phyloP scores from a whole-genome alignment of 1,284 basidiomycete species.

The Peniophora sp. region DNA sequence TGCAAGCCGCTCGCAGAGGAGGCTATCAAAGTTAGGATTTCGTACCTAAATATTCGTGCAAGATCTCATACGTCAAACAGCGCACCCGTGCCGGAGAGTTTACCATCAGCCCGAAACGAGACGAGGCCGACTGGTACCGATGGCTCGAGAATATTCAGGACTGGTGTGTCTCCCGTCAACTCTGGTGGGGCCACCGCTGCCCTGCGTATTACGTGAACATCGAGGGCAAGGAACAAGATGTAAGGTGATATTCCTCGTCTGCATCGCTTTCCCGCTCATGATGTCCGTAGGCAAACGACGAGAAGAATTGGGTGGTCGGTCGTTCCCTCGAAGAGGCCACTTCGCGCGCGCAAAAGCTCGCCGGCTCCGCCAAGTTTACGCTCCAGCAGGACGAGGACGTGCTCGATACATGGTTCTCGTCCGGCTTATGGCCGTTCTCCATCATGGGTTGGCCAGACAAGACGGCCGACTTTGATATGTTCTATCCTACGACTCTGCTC shows the following conservation, averaged over 20 bases:
- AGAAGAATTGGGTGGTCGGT: conserved; percentile 89
- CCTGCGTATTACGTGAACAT: conserved; percentile 93
- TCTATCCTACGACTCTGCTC: conserved; percentile 86
- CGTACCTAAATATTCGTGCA: neutral
- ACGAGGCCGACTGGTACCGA: conserved; percentile 92
- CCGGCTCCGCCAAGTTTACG: conserved; percentile 64
- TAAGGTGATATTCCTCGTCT: conserved; percentile 25
- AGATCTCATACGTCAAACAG: conserved; percentile 27
- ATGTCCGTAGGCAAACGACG: conserved; percentile 50
- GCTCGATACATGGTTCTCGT: conserved; percentile 99
- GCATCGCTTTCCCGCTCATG: neutral
- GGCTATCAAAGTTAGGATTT: conserved; percentile 63
- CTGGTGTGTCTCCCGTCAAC: conserved; percentile 98
- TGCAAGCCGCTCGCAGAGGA: conserved; percentile 91
- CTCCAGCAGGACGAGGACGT: conserved; percentile 97
- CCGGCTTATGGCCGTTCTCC: conserved; percentile 96
- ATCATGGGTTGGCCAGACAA: conserved; percentile 97
- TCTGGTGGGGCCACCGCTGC: conserved; percentile 99
- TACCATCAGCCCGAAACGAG: conserved; percentile 75
- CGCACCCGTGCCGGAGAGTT: conserved; percentile 85
- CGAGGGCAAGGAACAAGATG: conserved; percentile 74
- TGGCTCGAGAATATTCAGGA: conserved; percentile 98
- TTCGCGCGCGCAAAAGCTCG: conserved; percentile 69
- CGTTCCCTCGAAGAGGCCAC: conserved; percentile 76
- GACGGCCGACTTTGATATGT: conserved; percentile 59